Base-by-base conservation (phyloP, 192 early-diverging fungal species). In the Podila clonocystis region DNA sequence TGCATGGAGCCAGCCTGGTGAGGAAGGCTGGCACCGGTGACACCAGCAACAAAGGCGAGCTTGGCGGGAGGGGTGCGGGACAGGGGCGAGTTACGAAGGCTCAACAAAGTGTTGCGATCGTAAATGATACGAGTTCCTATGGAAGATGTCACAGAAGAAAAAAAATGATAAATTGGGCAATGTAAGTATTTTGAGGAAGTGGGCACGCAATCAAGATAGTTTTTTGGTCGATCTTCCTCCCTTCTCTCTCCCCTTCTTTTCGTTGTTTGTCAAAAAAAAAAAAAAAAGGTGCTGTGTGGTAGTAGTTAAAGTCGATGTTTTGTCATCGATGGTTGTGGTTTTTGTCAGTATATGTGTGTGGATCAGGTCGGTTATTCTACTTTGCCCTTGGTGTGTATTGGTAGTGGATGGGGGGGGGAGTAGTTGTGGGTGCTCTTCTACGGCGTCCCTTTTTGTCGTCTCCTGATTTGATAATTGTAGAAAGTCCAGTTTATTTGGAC, bases 111-210 rank as follows among this genome's bases (percentile, higher is more conserved):
- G 61, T 75, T 79, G 50, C 89, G 90, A 67, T 90, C 89, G 69
- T 92, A 92, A 60, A 87, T 87, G 57, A 89, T 90, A 62, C 89
- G 89, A 67, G 88, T 87, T 57, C 91, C 91, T 89, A 72, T n/a
- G 8, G n/a, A 19, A 29, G 48, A 62, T 41, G 52, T 48, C 63
- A 65, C 24, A 22, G 7, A 33, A 33, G 0, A 33, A 33, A 33
- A 33, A 33, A 3, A 4, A 59, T 20, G 6, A 61, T 19, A 49
- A 11, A 31, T 45, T 15, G 36, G 33, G 38, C 9, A 8, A 52
- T 13, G 49, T 28, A 19, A 48, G 60, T 48, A 19, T 19, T 50
- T 60, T 31, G 22, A 15, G 41, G 41, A 45, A 12, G 15, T 45
- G 41, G 41, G 41, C 41, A 45, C 41, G 41, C 41, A 45, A 45